Evolutionary conservation across 2,329 filamentous ascomycete species (phyloP), one percentile per base, ranked within the genome.

Genomic region (Aspergillus fructus): DNA sequence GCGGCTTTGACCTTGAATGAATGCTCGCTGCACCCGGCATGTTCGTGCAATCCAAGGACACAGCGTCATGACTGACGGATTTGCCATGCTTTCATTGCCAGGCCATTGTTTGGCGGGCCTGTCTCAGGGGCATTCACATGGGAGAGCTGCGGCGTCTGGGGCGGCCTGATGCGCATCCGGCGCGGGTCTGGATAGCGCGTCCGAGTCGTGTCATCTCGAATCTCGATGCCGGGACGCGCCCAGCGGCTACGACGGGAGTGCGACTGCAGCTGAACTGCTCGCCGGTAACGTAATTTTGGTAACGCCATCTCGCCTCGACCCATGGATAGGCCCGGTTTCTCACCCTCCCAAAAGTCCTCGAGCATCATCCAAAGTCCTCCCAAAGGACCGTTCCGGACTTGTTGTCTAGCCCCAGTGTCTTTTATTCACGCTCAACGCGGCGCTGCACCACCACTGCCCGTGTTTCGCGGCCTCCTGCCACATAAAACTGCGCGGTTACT

Each of bases 131-230:
- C 27, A 30, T 30, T 30, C 27, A 30, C 27, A 30, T 30, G 27
- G 27, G 27, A 30, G 27, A 30, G 8, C 27, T 3, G 27, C 27
- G 27, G 27, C 12, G 34, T 37, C 34, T 37, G 39, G 49, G 24
- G 17, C 34, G 33, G 40, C 45, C 46, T 48, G 30, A 23, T 48
- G 40, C 55, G 37, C 43, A 58, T 53, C 52, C 48, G 49, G 49
- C 47, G 24, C 52, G 42, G 47, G 23, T 49, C 41, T 59, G 41
- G 47, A 60, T 56, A 60, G 59, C 60, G 61, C 59, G 58, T 62
- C 27, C 60, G 58, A 62, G 61, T 58, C 61, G 62, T 60, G 59
- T 30, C 27, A 30, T 30, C 27, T 30, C 27, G 27, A 30, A 30
- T 30, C 27, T 30, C 27, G 27, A 30, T 30, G 27, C 27, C 27